Evolutionary conservation across 2,329 filamentous ascomycete genomes (phyloP).

Genomic region (Fusarium cicatricum): DNA sequence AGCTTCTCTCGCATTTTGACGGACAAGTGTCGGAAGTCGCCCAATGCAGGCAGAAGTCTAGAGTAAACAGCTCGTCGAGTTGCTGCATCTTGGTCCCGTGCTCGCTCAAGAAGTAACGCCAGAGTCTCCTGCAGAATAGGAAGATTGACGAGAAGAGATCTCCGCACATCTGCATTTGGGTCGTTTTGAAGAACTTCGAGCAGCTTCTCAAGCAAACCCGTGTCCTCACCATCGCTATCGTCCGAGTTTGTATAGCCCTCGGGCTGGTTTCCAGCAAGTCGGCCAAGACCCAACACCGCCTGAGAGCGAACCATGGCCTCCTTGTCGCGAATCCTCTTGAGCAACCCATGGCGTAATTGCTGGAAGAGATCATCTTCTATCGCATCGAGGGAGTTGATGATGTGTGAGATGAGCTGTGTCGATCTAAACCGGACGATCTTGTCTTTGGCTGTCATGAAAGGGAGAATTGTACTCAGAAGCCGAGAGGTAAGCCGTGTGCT

Average conservation of each 20-base stretch:
- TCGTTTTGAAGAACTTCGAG: constrained; percentile 92
- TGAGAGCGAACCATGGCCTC: constrained; percentile 92
- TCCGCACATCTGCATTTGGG: constrained; percentile 89
- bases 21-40: constrained; percentile 93
- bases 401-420: constrained; percentile 88
- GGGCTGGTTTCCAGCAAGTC: constrained; percentile 80
- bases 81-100: constrained; percentile 84
- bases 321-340: constrained; percentile 91
- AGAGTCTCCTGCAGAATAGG: constrained; percentile 84
- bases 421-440: constrained; percentile 90
- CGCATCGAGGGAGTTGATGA: constrained; percentile 90
- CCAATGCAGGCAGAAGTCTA: constrained; percentile 83
- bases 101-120: constrained; percentile 87
- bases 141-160: constrained; percentile 89
- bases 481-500: constrained; percentile 79
- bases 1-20: constrained; percentile 95
- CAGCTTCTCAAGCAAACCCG: constrained; percentile 81
- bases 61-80: constrained; percentile 90
- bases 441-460: constrained; percentile 85
- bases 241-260: constrained; percentile 76
- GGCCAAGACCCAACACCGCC: constrained; percentile 87
- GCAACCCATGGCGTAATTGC: constrained; percentile 77
- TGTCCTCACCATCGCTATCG: constrained; percentile 70
- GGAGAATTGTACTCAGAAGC: constrained; percentile 76
- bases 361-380: constrained; percentile 94